Conservation (phyloP, 2,329 filamentous ascomycete genomes). For the Sclerotinia sclerotiorum region DNA sequence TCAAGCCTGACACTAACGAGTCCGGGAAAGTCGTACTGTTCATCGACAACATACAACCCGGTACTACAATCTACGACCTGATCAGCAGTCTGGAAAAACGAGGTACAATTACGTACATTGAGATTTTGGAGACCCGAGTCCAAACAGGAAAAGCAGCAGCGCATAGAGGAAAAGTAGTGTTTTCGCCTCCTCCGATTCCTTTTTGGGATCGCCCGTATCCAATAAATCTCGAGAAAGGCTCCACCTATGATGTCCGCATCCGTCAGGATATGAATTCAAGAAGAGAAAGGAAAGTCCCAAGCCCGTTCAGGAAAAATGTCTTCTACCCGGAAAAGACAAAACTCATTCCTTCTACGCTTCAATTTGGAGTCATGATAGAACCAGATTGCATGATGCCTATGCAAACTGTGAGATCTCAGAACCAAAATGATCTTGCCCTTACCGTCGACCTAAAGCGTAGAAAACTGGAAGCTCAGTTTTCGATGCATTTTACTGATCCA, state of each 20-base stretch:
- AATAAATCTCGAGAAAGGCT: neutral
- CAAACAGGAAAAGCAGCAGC: slow-evolving; percentile 47
- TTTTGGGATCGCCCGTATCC: slow-evolving; percentile 50
- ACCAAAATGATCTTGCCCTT: slow-evolving; percentile 39
- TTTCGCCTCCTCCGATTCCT: slow-evolving; percentile 55
- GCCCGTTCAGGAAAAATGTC: slow-evolving; percentile 36
- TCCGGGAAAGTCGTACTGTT: neutral
- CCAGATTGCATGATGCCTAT: slow-evolving; percentile 54
- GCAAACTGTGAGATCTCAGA: neutral
- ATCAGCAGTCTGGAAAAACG: neutral
- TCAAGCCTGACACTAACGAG: neutral
- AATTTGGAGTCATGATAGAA: slow-evolving; percentile 61
- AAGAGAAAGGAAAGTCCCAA: neutral
- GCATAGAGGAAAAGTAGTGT: slow-evolving; percentile 49
- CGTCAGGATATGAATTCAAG: neutral
- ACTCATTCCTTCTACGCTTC: slow-evolving; percentile 49
- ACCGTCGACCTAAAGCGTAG: slow-evolving; percentile 45
- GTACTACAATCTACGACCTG: slow-evolving; percentile 7
- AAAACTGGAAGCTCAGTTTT: slow-evolving; percentile 46
- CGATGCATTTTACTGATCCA: slow-evolving; percentile 37
- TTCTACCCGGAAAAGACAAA: slow-evolving; percentile 42
- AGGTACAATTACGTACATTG: slow-evolving; percentile 50
- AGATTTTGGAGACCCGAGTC: slow-evolving; percentile 50
- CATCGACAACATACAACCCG: slow-evolving; percentile 5
- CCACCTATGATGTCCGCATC: neutral